Evolutionary conservation across 352 stramenopile species (phyloP).

Genomic region (Pythium dissotocum): DNA sequence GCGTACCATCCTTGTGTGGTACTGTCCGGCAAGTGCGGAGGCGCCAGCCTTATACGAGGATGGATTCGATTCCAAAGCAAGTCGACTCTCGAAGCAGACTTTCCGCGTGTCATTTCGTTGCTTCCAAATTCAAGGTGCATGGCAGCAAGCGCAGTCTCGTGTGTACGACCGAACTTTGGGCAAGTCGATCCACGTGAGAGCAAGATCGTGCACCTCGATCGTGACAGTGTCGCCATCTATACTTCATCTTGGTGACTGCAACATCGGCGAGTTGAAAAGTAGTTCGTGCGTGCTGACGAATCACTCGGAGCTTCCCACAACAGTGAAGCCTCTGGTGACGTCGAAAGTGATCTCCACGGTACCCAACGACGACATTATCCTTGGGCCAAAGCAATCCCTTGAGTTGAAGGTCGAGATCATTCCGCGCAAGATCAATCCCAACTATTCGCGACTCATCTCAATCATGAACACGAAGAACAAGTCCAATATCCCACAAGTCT

Average conservation of each 20-base stretch:
- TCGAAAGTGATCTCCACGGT: constrained; percentile 90
- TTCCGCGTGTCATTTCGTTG: constrained; percentile 88
- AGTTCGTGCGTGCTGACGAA: constrained; percentile 89
- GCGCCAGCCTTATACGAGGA: constrained; percentile 41
- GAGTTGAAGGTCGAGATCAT: constrained; percentile 91
- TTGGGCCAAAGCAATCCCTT: constrained; percentile 84
- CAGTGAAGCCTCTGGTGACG: constrained; percentile 85
- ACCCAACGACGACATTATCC: constrained; percentile 85
- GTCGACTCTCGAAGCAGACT: constrained; percentile 81
- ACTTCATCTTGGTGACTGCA: constrained; percentile 86
- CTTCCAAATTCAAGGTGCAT: constrained; percentile 83
- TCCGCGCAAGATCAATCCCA: constrained; percentile 86
- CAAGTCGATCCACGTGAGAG: constrained; percentile 85
- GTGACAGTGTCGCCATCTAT: constrained; percentile 85
- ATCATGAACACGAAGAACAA: constrained; percentile 90
- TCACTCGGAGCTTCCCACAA: constrained; percentile 84
- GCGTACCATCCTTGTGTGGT: constrained; percentile 90
- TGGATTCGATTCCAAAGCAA: constrained; percentile 74
- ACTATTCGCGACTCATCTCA: constrained; percentile 87
- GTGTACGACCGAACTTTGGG: constrained; percentile 85
- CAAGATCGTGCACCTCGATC: constrained; percentile 85
- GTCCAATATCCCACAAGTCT: constrained; percentile 82
- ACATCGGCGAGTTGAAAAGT: constrained; percentile 88
- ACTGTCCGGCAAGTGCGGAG: constrained; percentile 47
- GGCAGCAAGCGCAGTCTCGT: constrained; percentile 83